Evolutionary conservation across 805 yeast species (phyloP).

Genomic region (Wickerhamiella allomyrinae): DNA sequence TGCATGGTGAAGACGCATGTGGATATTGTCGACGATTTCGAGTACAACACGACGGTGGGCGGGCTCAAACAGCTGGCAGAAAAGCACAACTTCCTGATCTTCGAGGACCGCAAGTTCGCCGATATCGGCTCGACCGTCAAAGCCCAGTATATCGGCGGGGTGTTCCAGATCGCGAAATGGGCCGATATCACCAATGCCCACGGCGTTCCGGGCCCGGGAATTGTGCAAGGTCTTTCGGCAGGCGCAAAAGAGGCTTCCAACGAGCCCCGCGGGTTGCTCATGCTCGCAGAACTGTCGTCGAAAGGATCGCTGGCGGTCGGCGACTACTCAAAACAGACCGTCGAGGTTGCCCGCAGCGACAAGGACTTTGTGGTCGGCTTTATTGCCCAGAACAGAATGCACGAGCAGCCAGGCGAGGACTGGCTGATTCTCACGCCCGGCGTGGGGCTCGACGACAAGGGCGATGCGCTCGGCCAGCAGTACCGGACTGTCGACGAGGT

Average conservation of each 20-base stretch:
- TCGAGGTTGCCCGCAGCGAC: conserved; percentile 79
- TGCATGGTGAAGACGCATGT: conserved; percentile 90
- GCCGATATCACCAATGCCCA: conserved; percentile 96
- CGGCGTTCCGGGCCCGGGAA: conserved; percentile 91
- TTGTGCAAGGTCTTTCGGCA: conserved; percentile 73
- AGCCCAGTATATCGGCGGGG: conserved; percentile 83
- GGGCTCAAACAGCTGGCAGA: conserved; percentile 62
- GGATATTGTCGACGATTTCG: conserved; percentile 81
- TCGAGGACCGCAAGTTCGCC: conserved; percentile 96
- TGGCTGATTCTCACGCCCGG: conserved; percentile 98
- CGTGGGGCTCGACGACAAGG: conserved; percentile 92
- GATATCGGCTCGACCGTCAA: conserved; percentile 97
- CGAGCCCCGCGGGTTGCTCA: conserved; percentile 67
- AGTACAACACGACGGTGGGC: conserved; percentile 59
- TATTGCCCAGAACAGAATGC: conserved; percentile 80
- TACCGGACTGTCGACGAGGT: conserved; percentile 86
- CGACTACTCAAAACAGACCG: conserved; percentile 73
- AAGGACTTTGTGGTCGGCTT: conserved; percentile 89
- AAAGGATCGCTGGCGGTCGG: conserved; percentile 91
- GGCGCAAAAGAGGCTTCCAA: conserved; percentile 52
- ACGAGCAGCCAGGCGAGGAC: conserved; percentile 60
- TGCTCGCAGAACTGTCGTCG: conserved; percentile 92
- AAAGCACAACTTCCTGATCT: conserved; percentile 78
- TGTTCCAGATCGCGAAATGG: conserved; percentile 82
- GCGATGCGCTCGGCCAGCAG: conserved; percentile 92